A percentile compares a stretch with the other conserved stretches of the same genome.
Conservation (phyloP, 805 yeast genomes). For the Candida pseudoglaebosa region DNA sequence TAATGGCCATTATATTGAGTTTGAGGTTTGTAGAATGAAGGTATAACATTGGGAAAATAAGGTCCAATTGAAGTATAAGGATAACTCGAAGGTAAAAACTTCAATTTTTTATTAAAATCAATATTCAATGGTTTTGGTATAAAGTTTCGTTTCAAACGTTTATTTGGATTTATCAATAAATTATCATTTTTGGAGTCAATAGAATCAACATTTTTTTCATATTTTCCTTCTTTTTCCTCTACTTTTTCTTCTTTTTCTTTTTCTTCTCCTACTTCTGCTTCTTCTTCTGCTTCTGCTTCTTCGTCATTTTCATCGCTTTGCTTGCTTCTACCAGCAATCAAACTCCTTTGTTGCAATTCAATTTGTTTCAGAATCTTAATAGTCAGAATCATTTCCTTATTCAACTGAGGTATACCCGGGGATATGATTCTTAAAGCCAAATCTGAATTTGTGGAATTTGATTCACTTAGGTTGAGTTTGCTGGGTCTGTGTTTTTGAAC, state of each 20-base stretch:
- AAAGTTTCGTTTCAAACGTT: constrained; percentile 30
- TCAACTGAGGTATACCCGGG: constrained; percentile 29
- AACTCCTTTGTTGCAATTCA: constrained; percentile 27
- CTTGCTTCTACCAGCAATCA: constrained; percentile 26
- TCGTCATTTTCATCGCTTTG: too few relatives aligned
- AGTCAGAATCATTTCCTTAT: constrained; percentile 27
- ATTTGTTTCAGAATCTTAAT: constrained; percentile 29
- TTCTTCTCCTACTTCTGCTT: constrained; percentile 4
- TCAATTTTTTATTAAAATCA: constrained; percentile 6
- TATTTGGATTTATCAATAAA: constrained; percentile 3
- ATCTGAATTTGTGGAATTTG: constrained; percentile 13
- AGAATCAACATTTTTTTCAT: too few relatives aligned
- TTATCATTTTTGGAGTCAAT: too few relatives aligned
- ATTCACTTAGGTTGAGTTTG: constrained; percentile 14
- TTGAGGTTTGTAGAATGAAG: too few relatives aligned
- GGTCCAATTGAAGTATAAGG: constrained; percentile 5
- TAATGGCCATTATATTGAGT: too few relatives aligned
- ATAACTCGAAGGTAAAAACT: constrained; percentile 16
- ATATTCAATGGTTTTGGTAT: constrained; percentile 30
- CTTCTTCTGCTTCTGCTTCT: constrained; percentile 4
- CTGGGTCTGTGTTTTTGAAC: constrained; percentile 18
- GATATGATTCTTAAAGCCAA: constrained; percentile 30
- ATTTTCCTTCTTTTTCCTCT: constrained; percentile 7
- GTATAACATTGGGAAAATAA: constrained; percentile 7
- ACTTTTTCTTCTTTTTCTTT: constrained; percentile 4